These are phyloP conservation scores for Cucumis hystrix DNA, from an alignment of 306 rosid genomes.

Conservation along the genomic window DNA sequence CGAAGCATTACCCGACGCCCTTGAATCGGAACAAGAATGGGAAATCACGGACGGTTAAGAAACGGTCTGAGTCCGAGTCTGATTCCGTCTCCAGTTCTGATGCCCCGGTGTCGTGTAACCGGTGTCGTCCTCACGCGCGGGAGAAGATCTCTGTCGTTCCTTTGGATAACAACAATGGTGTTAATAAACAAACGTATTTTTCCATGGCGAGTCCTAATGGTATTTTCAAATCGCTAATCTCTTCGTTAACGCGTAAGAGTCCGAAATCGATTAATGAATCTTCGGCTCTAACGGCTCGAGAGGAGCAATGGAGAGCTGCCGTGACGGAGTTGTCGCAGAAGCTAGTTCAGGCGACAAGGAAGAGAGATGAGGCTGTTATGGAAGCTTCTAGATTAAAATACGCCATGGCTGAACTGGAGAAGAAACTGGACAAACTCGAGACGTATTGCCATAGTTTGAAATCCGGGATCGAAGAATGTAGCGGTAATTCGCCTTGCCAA, in stretches of 20 bases:
- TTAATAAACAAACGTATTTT: constrained; percentile 28
- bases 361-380: constrained; percentile 59
- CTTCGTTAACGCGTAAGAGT: constrained; percentile 59
- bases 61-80: constrained; percentile 33
- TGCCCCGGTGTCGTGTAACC: constrained; percentile 61
- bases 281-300: constrained; percentile 24
- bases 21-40: constrained; percentile 16
- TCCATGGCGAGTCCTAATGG: constrained; percentile 59
- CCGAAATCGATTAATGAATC: constrained; percentile 32
- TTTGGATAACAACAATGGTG: constrained; percentile 29
- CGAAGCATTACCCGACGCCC: constrained; percentile 40
- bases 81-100: constrained; percentile 20
- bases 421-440: constrained; percentile 80
- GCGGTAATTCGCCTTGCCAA: constrained; percentile 12
- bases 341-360: constrained; percentile 60
- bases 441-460: constrained; percentile 69
- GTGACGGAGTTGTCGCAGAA: constrained; percentile 82
- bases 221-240: constrained; percentile 57
- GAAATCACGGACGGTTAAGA: constrained; percentile 19
- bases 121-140: constrained; percentile 71
- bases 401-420: constrained; percentile 75
- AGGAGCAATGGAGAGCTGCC: constrained; percentile 81
- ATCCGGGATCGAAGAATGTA: constrained; percentile 69
- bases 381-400: constrained; percentile 73
- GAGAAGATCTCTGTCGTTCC: constrained; percentile 82